phyloP scores from a whole-genome alignment of 306 rosid species.

The Vigna radiata region DNA sequence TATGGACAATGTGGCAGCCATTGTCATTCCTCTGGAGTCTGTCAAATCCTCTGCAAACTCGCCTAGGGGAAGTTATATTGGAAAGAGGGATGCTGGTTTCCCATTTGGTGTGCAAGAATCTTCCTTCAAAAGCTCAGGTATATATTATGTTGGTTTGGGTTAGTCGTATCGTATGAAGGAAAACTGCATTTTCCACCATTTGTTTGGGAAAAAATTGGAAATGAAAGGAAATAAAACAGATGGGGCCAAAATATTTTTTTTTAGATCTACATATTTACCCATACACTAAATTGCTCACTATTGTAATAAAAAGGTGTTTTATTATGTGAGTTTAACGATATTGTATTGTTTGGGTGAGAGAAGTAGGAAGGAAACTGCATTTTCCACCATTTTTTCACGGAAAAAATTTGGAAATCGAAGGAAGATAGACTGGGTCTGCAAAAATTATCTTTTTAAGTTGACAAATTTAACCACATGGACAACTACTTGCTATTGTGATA shows the following conservation, averaged over 20 bases:
- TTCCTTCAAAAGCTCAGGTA: slow-evolving; percentile 64
- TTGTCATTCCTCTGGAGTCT: slow-evolving; percentile 82
- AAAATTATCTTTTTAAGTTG: neutral
- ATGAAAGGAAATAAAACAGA: neutral
- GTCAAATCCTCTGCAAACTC: slow-evolving; percentile 47
- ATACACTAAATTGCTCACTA: neutral
- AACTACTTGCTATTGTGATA: neutral
- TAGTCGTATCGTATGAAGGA: neutral
- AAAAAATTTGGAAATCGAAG: neutral
- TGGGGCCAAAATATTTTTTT: neutral
- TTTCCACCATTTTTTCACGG: neutral
- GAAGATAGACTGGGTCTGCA: neutral
- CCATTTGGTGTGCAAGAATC: slow-evolving; percentile 54
- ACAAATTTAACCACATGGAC: neutral
- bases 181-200: neutral
- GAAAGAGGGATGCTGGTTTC: slow-evolving; percentile 51
- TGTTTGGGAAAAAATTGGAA: neutral
- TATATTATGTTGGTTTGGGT: slow-evolving; percentile 46
- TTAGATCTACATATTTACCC: neutral
- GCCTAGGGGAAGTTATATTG: slow-evolving; percentile 50
- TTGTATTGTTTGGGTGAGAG: neutral
- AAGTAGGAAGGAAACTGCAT: slow-evolving; percentile 2
- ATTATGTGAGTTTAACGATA: slow-evolving; percentile 35
- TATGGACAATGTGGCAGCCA: slow-evolving; percentile 87
- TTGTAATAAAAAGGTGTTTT: too few relatives aligned